These are phyloP conservation scores for Suillus bovinus DNA, from an alignment of 768 basidiomycete species.

Conservation along the genomic window DNA sequence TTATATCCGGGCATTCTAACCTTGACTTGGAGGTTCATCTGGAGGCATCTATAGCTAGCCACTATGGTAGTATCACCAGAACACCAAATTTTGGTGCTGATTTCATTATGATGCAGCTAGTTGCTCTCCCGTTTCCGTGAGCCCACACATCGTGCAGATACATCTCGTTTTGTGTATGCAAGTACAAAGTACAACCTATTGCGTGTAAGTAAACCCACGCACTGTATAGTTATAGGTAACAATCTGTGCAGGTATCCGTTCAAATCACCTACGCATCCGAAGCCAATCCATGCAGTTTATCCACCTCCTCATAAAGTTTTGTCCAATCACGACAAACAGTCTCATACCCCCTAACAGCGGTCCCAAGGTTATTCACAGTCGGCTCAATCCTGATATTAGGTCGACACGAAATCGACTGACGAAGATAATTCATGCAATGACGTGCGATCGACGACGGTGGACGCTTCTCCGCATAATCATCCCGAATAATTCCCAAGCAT, in stretches of 20 bases:
- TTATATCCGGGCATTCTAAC: neutral
- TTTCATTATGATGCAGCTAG: too few species aligned
- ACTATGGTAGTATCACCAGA: neutral
- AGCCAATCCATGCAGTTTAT: constrained; percentile 6
- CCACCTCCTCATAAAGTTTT: constrained; percentile 26
- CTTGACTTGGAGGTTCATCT: neutral
- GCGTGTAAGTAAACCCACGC: neutral
- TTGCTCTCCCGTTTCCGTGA: constrained; percentile 6
- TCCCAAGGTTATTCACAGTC: constrained; percentile 7
- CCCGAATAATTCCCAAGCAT: constrained; percentile 38
- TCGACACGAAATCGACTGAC: constrained; percentile 32
- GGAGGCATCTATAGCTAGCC: too few species aligned
- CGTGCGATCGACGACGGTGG: constrained; percentile 13
- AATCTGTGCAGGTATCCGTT: neutral
- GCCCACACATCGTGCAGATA: neutral
- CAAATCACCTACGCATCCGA: neutral
- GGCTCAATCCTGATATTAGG: constrained; percentile 31
- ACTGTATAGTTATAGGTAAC: neutral
- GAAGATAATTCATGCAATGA: constrained; percentile 40
- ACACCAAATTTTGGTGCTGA: neutral
- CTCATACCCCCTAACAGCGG: constrained; percentile 19
- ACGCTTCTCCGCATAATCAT: constrained; percentile 16
- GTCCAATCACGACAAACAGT: constrained; percentile 31
- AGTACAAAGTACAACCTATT: too few species aligned
- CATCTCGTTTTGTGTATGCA: neutral